These are phyloP conservation scores for Tilletia horrida DNA, from an alignment of 1,284 basidiomycete species.

Conservation along the genomic window DNA sequence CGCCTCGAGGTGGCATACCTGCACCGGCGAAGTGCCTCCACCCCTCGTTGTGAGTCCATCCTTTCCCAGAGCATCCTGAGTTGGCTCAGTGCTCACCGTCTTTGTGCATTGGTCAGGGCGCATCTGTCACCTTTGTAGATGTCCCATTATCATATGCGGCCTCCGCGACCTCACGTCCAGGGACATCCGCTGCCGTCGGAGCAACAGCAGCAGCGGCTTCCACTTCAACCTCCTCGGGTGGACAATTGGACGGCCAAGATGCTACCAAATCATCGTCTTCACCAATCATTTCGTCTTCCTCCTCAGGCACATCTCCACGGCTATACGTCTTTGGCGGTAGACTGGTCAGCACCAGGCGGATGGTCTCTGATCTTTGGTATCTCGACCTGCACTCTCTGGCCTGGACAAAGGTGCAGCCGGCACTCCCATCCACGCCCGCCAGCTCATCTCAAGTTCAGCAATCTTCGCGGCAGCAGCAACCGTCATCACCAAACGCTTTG, in stretches of 20 bases:
- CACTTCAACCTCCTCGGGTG: no score
- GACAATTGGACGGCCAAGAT: not conserved
- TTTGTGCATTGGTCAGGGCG: slow-evolving; percentile 28
- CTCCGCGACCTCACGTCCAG: no score
- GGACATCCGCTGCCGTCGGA: no score
- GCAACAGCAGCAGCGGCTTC: no score
- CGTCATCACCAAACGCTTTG: not conserved
- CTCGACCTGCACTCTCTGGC: slow-evolving; percentile 40
- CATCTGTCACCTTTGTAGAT: slow-evolving; percentile 44
- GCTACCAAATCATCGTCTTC: not conserved
- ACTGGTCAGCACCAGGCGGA: slow-evolving; percentile 43
- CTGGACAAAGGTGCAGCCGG: slow-evolving; percentile 29
- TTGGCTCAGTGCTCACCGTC: not conserved
- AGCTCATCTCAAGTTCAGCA: not conserved
- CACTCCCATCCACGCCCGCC: not conserved
- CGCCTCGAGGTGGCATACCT: slow-evolving; percentile 24
- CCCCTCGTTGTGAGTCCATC: slow-evolving; percentile 37
- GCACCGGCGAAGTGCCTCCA: slow-evolving; percentile 41
- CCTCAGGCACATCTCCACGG: slow-evolving; percentile 17
- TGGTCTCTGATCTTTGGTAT: slow-evolving; percentile 44
- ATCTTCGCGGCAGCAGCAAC: not conserved
- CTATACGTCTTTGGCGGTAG: slow-evolving; percentile 49
- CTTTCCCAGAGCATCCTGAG: not conserved
- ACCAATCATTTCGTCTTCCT: not conserved
- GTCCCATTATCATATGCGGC: not conserved